These are phyloP conservation scores for Diutina sp. DNA, from an alignment of 1,139 yeast genomes.

Conservation along the genomic window DNA sequence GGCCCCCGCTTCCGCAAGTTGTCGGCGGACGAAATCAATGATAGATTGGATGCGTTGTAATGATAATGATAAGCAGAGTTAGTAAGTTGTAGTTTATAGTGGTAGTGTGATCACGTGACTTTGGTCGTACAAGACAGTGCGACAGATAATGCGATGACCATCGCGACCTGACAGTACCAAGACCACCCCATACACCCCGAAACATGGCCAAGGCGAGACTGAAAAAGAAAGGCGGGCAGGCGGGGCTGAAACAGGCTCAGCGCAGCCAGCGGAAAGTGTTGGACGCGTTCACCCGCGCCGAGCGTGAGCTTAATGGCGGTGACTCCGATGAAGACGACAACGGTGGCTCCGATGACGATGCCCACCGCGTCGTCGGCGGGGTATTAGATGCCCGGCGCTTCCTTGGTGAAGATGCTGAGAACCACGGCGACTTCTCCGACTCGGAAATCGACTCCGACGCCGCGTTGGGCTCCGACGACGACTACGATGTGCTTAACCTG, in stretches of 20 bases:
- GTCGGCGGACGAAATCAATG: conserved; percentile 84
- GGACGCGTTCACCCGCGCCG: conserved; percentile 36
- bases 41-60: conserved; percentile 82
- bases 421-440: conserved; percentile 27
- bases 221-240: background rate
- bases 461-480: conserved; percentile 68
- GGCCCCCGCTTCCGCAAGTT: conserved; percentile 89
- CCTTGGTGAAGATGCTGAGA: conserved; percentile 9
- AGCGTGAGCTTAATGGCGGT: conserved; percentile 13
- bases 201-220: background rate
- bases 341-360: background rate
- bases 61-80: background rate
- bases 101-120: too few species aligned
- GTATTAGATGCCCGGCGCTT: background rate
- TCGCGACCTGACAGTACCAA: too few species aligned
- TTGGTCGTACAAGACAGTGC: too few species aligned
- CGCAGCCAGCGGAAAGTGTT: conserved; percentile 14
- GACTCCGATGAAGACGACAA: conserved; percentile 7
- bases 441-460: conserved; percentile 71
- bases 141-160: background rate
- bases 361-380: background rate
- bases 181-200: background rate
- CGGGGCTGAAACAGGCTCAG: background rate
- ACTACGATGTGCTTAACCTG: conserved; percentile 52
- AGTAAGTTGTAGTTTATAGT: too few species aligned